Evolutionary conservation across 2,329 filamentous ascomycete genomes (phyloP).

Genomic region (Pseudocercospora fijiensis): DNA sequence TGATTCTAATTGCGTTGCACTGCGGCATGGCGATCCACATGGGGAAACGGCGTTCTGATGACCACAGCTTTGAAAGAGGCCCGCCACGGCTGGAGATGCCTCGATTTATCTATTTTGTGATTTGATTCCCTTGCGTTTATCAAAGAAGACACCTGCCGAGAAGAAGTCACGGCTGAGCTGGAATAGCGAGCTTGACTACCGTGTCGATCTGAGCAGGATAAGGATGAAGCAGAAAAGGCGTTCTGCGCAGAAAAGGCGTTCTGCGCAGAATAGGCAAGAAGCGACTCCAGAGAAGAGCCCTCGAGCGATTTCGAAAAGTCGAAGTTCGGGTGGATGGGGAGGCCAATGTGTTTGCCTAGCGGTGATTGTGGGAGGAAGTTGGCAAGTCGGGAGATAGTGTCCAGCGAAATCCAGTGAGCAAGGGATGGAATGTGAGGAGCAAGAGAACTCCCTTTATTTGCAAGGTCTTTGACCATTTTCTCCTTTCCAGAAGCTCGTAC

Average conservation of each 20-base stretch:
- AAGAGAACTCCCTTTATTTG: background rate
- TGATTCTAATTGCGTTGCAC: constrained; percentile 1
- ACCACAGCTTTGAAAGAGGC: background rate
- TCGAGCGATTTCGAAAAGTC: background rate
- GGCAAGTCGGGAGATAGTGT: background rate
- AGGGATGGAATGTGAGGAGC: background rate
- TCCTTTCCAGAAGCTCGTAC: background rate
- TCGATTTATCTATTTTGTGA: background rate
- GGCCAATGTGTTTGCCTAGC: background rate
- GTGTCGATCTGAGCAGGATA: background rate
- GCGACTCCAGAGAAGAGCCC: background rate
- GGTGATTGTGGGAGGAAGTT: background rate
- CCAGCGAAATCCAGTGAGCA: background rate
- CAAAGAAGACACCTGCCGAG: background rate
- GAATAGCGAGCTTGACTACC: background rate
- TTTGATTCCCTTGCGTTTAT: background rate
- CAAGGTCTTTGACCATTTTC: background rate
- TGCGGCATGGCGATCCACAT: constrained; percentile 4
- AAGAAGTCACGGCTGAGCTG: background rate
- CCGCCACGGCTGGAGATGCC: background rate
- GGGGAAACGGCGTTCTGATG: constrained; percentile 2
- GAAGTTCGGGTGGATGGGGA: background rate
- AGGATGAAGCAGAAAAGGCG: background rate
- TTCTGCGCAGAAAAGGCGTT: background rate
- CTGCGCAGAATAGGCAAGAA: background rate